Base-by-base conservation (phyloP, 139 green algal genomes). In the Chlamydomonas schloesseri region DNA sequence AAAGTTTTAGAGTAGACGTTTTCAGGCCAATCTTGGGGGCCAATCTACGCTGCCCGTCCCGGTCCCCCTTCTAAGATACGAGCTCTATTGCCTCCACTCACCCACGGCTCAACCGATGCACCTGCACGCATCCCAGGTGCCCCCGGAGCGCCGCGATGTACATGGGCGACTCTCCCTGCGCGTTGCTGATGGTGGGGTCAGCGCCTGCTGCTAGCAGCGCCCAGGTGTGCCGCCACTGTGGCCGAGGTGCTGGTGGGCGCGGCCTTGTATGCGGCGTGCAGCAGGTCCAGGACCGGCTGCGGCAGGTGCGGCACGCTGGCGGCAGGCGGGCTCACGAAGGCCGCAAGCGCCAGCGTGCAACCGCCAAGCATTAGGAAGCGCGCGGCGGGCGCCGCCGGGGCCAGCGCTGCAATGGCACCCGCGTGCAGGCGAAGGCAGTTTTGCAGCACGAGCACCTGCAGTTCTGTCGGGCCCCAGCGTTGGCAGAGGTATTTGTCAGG, bases 141-240 rank as follows among this genome's bases (percentile, higher is more conserved):
- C 96, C 96, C 28, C 92, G 85, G 42, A 99, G 90, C 0, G 94
- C 89, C 11, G 96, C 92, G 71, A 99, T 99, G 94, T 99, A 99
- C 58, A 99, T 87, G 0, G 96, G 94, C 28, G 88, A 91, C 94
- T 98, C 94, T 11, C 94, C 91, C 13, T 84, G 74, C 11, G 89
- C 74, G 71, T 97, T 98, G 57, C 74, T 65, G 50, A 86, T 18
- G 9, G 73, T 71, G 8, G 72, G 81, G 33, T 92, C 65, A 0
- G 91, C 94, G 1, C 93, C 95, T 3, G 82, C 91, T 21, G 36
- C 79, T 70, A 98, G 90, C 75, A 98, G 88, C 65, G 23, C 67
- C 71, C 47, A 94, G 67, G 71, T 88, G 76, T 29, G 57, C 77
- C 10, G 65, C 70, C 15, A 78, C 11, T 1, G 46, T 68, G 57